These are phyloP conservation scores for Cyclostephanos tholiformis DNA, from an alignment of 108 stramenopile species.

Conservation along the genomic window DNA sequence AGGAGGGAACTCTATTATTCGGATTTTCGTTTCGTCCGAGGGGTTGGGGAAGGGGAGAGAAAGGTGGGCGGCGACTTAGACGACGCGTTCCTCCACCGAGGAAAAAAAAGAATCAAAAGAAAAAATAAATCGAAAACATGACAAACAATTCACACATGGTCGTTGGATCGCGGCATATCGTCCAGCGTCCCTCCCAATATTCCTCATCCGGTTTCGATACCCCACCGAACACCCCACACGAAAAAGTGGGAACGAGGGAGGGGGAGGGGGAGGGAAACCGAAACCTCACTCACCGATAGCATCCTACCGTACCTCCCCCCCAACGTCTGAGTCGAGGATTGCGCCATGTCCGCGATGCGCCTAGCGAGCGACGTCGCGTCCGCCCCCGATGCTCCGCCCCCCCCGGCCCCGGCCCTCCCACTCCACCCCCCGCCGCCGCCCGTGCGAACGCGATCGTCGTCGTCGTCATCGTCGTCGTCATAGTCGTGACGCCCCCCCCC, in stretches of 20 bases:
- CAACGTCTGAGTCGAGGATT: constrained; percentile 64
- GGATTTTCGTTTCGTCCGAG: too few species aligned
- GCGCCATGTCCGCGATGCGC: constrained; percentile 70
- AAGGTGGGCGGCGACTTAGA: neutral
- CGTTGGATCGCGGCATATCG: too few species aligned
- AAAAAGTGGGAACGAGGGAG: too few species aligned
- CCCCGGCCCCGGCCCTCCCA: neutral
- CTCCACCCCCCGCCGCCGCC: constrained; percentile 18
- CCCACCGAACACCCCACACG: neutral
- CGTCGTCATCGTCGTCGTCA: too few species aligned
- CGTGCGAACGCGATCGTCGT: constrained; percentile 46
- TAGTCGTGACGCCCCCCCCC: too few species aligned
- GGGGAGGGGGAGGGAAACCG: too few species aligned
- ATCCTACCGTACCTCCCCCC: constrained; percentile 47
- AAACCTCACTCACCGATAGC: constrained; percentile 52
- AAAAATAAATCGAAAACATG: too few species aligned
- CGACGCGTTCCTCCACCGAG: neutral
- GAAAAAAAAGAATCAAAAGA: too few species aligned
- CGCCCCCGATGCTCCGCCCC: constrained; percentile 39
- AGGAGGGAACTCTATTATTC: constrained; percentile 54
- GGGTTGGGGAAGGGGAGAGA: constrained; percentile 1
- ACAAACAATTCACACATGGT: too few species aligned
- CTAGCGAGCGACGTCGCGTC: constrained; percentile 48
- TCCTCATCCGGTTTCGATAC: too few species aligned
- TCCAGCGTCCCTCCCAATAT: too few species aligned